These are phyloP conservation scores for Mycena kentingensis DNA, from an alignment of 768 basidiomycete species.

Conservation along the genomic window DNA sequence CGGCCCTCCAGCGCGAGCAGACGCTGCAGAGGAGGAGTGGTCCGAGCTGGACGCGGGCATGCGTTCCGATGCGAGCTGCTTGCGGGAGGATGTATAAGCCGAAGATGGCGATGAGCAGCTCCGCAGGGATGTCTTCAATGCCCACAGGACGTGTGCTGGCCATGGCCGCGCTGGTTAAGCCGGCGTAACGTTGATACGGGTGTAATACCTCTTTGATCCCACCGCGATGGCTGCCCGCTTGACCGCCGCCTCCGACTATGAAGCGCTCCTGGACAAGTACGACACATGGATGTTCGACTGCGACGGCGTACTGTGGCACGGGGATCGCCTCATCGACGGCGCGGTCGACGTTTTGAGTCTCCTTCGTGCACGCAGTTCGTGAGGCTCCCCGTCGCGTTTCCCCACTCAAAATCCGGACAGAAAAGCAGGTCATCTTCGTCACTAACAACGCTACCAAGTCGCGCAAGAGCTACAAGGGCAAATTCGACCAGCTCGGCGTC, in stretches of 20 bases:
- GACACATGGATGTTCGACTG: constrained; percentile 98
- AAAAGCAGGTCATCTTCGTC: constrained; percentile 86
- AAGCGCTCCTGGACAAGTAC: constrained; percentile 58
- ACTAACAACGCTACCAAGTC: constrained; percentile 98
- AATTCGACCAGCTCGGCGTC: constrained; percentile 89
- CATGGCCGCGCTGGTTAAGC: no score
- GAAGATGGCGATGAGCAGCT: no score
- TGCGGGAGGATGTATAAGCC: no score
- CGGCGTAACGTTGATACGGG: no score
- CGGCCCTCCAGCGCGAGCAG: no score
- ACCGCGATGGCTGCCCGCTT: constrained; percentile 39
- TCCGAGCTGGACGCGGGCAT: no score
- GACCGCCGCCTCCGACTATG: constrained; percentile 47
- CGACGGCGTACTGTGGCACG: constrained; percentile 94
- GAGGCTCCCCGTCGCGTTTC: constrained; percentile 10
- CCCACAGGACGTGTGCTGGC: no score
- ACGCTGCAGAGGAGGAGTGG: no score
- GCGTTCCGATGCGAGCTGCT: no score
- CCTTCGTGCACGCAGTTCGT: constrained; percentile 72
- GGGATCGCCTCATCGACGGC: constrained; percentile 77
- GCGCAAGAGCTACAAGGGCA: constrained; percentile 79
- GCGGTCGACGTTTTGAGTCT: constrained; percentile 72
- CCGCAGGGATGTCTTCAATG: no score
- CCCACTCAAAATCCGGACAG: constrained; percentile 38
- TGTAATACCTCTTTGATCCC: not conserved